Percentiles rank a stretch among this genome's conserved stretches.
These are phyloP conservation scores for Begonia peltatifolia DNA, from an alignment of 306 rosid species.

Conservation along the genomic window DNA sequence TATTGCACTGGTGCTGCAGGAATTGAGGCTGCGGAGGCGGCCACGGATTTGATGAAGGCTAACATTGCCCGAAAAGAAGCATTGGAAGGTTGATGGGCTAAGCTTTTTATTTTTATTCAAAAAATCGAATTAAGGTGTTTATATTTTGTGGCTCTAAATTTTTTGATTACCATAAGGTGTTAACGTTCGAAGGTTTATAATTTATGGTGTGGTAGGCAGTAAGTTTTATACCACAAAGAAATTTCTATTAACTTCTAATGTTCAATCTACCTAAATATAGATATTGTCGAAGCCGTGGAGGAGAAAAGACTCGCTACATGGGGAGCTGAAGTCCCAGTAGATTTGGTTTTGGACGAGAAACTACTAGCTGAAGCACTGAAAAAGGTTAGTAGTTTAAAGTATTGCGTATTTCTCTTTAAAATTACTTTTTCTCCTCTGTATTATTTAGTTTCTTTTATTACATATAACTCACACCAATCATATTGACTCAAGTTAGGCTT, in stretches of 20 bases:
- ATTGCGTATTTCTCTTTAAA: not conserved
- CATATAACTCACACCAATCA: too few species aligned
- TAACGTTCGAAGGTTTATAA: too few species aligned
- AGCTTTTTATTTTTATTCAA: not conserved
- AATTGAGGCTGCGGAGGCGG: conserved; percentile 43
- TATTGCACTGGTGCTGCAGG: conserved; percentile 52
- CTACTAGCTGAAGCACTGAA: conserved; percentile 39
- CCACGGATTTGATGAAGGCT: conserved; percentile 39
- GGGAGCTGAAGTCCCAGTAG: conserved; percentile 63
- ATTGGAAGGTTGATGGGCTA: conserved; percentile 25
- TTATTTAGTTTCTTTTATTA: too few species aligned
- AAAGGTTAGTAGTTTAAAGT: conserved; percentile 19
- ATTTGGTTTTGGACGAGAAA: conserved; percentile 39
- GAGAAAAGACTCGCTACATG: conserved; percentile 46
- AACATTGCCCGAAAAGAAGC: conserved; percentile 51
- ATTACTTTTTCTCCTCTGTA: too few species aligned
- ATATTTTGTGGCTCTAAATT: not conserved
- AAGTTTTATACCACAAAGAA: too few species aligned
- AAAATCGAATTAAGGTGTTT: not conserved
- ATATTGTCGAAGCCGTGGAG: conserved; percentile 23
- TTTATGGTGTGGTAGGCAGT: too few species aligned
- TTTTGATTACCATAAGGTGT: too few species aligned
- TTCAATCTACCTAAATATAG: conserved; percentile 12
- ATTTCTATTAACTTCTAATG: too few species aligned
- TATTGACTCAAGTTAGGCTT: too few species aligned